These are phyloP conservation scores for Trichoderma sp. DNA, from an alignment of 2,329 filamentous ascomycete genomes.

Conservation along the genomic window DNA sequence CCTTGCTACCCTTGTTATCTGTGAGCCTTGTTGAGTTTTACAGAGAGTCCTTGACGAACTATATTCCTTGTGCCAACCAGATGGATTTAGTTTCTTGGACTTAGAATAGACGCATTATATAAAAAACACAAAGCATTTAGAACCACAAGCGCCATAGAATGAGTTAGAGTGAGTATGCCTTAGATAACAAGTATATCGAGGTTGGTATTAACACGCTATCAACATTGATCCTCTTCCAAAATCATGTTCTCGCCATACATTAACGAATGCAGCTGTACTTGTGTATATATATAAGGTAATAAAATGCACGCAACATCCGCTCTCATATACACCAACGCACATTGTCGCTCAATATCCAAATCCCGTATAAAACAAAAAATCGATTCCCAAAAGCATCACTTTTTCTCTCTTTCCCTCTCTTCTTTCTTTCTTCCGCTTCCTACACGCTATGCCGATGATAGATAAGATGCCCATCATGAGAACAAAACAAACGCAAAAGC, in stretches of 20 bases:
- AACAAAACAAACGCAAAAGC: background rate
- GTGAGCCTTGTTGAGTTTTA: background rate
- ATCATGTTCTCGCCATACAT: background rate
- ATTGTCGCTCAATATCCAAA: background rate
- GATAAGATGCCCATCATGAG: background rate
- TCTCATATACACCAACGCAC: background rate
- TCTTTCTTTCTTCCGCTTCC: background rate
- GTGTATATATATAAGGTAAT: background rate
- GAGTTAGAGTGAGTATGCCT: background rate
- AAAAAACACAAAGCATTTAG: background rate
- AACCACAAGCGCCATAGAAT: background rate
- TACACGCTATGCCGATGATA: constrained; percentile 6
- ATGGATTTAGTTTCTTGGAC: fast-evolving
- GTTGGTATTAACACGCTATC: background rate
- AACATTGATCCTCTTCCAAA: background rate
- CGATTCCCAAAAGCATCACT: background rate
- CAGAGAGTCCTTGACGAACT: background rate
- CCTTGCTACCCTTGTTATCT: background rate
- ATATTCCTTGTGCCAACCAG: background rate
- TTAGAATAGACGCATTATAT: background rate
- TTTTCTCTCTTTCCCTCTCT: background rate
- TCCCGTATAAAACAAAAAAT: background rate
- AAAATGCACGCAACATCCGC: background rate
- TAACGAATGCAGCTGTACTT: background rate
- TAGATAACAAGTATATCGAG: background rate